Percentiles rank a stretch among this genome's conserved stretches.
phyloP scores from a whole-genome alignment of 306 rosid genomes.

The Lupinus albus region DNA sequence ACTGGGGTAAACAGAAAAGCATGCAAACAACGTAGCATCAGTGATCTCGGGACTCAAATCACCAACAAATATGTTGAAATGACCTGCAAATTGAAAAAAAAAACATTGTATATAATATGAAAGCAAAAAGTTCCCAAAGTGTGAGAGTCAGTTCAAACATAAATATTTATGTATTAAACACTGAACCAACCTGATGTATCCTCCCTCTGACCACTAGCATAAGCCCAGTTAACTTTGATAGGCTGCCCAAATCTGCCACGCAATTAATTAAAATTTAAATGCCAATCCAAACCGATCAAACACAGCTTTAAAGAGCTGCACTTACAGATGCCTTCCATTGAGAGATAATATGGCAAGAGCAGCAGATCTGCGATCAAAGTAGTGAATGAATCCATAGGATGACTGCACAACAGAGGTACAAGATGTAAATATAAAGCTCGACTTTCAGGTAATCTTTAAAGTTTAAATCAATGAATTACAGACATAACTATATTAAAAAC shows the following conservation, averaged over 20 bases:
- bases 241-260: conserved; percentile 93
- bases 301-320: not conserved
- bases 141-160: not conserved
- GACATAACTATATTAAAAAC: conserved; percentile 23
- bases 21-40: conserved; percentile 92
- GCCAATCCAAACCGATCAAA: conserved; percentile 30
- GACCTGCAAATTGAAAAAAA: conserved; percentile 65
- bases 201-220: conserved; percentile 98
- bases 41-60: conserved; percentile 99
- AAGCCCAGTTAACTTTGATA: conserved; percentile 98
- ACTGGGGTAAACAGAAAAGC: conserved; percentile 90
- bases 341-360: conserved; percentile 90
- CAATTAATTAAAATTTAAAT: conserved; percentile 37
- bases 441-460: conserved; percentile 9
- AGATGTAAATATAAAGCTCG: conserved; percentile 25
- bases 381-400: conserved; percentile 94
- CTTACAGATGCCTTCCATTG: conserved; percentile 97
- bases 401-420: conserved; percentile 65
- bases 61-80: conserved; percentile 93
- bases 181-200: conserved; percentile 82
- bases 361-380: conserved; percentile 94
- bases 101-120: conserved; percentile 24
- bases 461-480: conserved; percentile 15
- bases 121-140: conserved; percentile 17
- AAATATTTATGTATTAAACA: conserved; percentile 7